Base-by-base conservation (phyloP, 2,329 filamentous ascomycete species). In the Penicillium nordicum region DNA sequence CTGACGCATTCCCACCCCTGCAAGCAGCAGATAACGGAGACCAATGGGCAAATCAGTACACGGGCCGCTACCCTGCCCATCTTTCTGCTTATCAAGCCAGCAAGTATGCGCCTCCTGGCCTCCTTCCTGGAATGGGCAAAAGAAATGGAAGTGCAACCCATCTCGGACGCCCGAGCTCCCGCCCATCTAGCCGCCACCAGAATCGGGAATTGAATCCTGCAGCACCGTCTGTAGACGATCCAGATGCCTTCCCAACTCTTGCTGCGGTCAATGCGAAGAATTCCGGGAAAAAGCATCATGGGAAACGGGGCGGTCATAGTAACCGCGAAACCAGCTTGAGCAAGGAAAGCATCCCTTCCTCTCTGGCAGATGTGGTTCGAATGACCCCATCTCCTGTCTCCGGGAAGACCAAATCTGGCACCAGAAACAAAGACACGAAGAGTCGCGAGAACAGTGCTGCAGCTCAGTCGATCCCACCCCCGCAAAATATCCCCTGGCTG, bases 401-500 rank as follows among this genome's bases (percentile, higher is more conserved):
- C 4, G 78, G 77, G 25, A 77, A 75, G 48, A 77, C 79, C 8
- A 78, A 76, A 55, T 61, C 81, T 81, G 43, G 82, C 80, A 65
- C 82, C 80, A 62, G 86, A 82, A 60, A 84, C 82, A 60, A 86
- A 84, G 71, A 88, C 41, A 82, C 82, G 11, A 86, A 82, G 54
- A 79, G 84, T 46, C 84, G 86, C 21, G 90, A 96, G 73, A 90
- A 93, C 67, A 94, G 88, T 70, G 82, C 84, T 27, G 87, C 91
- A 30, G 89, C 92, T 16, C 87, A 90, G 71, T 87, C 90, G 2
- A 97, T 99, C 54, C 84, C 90, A 18, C 85, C 87, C 55, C 94
- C 94, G 10, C 91, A 94, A 69, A 89, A 97, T 66, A 91, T 99
- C 45, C 94, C 94, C 0, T 99, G 94, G 94, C 79, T 97, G 4